Percentiles rank a stretch among this genome's conserved stretches.
These are phyloP conservation scores for Phytophthora niederhauseri DNA, from an alignment of 352 stramenopile species.

Conservation along the genomic window DNA sequence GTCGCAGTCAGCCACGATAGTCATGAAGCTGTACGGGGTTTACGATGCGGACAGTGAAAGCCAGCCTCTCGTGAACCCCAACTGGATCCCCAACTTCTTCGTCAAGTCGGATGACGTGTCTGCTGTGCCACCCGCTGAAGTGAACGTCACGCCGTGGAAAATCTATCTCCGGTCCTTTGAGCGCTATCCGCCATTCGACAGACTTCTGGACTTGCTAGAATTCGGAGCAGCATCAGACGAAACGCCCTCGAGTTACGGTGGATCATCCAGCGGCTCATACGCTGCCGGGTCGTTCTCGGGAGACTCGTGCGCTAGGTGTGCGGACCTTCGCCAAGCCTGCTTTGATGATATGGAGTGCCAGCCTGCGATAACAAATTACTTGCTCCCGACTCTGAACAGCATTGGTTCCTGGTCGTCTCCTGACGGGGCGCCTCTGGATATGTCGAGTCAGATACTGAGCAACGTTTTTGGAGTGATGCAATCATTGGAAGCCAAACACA, in stretches of 20 bases:
- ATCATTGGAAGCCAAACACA: slow-evolving; percentile 5
- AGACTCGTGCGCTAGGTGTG: slow-evolving; percentile 7
- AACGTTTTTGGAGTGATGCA: slow-evolving; percentile 11
- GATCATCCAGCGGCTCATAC: not conserved
- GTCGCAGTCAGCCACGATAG: slow-evolving; percentile 7
- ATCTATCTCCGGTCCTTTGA: slow-evolving; percentile 16
- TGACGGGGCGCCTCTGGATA: too few relatives aligned
- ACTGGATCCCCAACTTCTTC: slow-evolving; percentile 24
- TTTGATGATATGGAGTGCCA: slow-evolving; percentile 15
- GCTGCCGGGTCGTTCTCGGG: not conserved
- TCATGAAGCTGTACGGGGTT: slow-evolving; percentile 6
- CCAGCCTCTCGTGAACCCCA: slow-evolving; percentile 19
- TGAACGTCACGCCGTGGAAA: slow-evolving; percentile 22
- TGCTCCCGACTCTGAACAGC: too few relatives aligned
- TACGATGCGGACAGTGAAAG: slow-evolving; percentile 6
- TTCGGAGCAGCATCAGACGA: slow-evolving; percentile 10
- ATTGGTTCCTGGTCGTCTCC: too few relatives aligned
- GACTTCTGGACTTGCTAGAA: slow-evolving; percentile 27
- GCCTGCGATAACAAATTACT: not conserved
- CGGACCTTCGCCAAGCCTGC: slow-evolving; percentile 3
- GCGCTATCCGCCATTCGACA: slow-evolving; percentile 24
- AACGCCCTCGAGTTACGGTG: not conserved
- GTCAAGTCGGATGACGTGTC: slow-evolving; percentile 9
- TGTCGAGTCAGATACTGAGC: slow-evolving; percentile 6
- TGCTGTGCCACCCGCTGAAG: slow-evolving; percentile 7